Conservation (phyloP, 495 filamentous ascomycete species). For the Aspergillus asperescens region DNA sequence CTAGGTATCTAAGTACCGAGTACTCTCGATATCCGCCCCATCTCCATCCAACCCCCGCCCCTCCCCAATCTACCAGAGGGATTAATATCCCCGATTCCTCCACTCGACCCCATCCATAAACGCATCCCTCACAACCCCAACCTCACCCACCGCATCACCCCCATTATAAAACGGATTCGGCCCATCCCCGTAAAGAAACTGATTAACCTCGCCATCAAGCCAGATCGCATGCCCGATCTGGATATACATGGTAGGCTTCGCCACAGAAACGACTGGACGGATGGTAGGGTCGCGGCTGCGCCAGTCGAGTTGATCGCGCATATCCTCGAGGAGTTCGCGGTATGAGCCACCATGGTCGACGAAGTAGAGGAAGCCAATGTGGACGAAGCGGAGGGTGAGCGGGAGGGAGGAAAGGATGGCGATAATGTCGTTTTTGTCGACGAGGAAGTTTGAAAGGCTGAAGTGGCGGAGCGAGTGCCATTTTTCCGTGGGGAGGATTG, state of each 20-base stretch:
- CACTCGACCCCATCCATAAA: conserved; percentile 3
- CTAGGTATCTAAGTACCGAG: too few relatives aligned
- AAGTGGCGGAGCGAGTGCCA: conserved; percentile 26
- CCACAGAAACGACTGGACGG: conserved; percentile 4
- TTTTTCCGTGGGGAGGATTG: conserved; percentile 19
- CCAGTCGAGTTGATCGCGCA: conserved; percentile 12
- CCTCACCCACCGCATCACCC: too few relatives aligned
- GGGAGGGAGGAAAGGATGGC: conserved; percentile 15
- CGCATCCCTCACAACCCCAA: too few relatives aligned
- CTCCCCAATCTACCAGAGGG: too few relatives aligned
- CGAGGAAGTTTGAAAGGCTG: conserved; percentile 20
- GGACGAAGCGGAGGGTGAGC: conserved; percentile 11
- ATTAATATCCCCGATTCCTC: neutral
- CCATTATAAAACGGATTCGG: conserved; percentile 3
- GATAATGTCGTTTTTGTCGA: conserved; percentile 18
- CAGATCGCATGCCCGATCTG: conserved; percentile 4
- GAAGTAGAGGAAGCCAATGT: conserved; percentile 18
- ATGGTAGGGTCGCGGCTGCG: neutral
- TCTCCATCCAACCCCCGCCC: too few relatives aligned
- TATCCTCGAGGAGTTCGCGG: conserved; percentile 8
- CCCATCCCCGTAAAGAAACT: conserved; percentile 10
- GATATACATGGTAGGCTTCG: neutral
- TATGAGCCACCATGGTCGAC: conserved; percentile 10
- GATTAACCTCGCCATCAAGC: neutral
- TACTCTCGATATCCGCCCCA: too few relatives aligned